Percentiles rank a stretch among this genome's conserved stretches.
These are phyloP conservation scores for Flueggea neowawraea DNA, from an alignment of 441 rosid species.

Conservation along the genomic window DNA sequence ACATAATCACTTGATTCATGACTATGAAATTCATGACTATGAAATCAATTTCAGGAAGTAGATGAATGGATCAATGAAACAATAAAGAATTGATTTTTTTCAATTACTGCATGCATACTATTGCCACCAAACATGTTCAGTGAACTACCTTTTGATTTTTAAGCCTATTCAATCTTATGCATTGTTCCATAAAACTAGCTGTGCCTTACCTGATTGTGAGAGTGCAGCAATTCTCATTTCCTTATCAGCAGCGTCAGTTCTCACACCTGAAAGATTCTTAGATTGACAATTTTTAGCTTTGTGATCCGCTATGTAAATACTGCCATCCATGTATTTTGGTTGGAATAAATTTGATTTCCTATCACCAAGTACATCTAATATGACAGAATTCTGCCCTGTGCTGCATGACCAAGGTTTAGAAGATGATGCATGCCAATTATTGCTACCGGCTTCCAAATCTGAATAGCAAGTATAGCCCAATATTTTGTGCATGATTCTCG, in stretches of 20 bases:
- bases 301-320: conserved; percentile 7
- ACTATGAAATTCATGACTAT: no score
- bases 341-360: conserved; percentile 11
- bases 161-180: no score
- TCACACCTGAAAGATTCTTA: conserved; percentile 5
- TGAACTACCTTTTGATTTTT: no score
- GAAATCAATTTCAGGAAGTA: no score
- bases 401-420: conserved; percentile 36
- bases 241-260: conserved; percentile 13
- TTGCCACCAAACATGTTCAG: no score
- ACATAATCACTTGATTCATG: no score
- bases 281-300: conserved; percentile 13
- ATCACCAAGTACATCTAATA: conserved; percentile 13
- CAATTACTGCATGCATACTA: no score
- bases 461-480: conserved; percentile 9
- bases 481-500: conserved; percentile 21
- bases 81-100: no score
- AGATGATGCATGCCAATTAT: conserved; percentile 5
- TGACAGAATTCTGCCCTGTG: conserved; percentile 8
- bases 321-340: background rate
- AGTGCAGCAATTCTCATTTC: conserved; percentile 10
- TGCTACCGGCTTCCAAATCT: conserved; percentile 10
- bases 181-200: background rate
- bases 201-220: conserved; percentile 31
- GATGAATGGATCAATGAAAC: no score